These are phyloP conservation scores for Plenodomus tracheiphilus DNA, from an alignment of 2,329 filamentous ascomycete species.

Conservation along the genomic window DNA sequence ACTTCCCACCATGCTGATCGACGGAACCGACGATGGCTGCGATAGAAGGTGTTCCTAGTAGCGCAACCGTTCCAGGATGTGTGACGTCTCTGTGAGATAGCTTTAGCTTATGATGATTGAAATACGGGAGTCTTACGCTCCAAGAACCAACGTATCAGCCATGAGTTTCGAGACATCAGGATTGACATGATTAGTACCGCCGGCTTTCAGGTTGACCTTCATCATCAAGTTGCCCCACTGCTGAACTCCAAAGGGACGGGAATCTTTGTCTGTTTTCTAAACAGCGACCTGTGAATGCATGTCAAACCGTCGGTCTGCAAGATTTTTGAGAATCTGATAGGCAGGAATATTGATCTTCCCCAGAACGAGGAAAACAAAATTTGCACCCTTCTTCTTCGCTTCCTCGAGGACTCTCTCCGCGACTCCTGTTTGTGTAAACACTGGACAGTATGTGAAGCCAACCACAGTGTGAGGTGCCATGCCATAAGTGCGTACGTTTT, in stretches of 20 bases:
- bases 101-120: background rate
- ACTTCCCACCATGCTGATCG: conserved; percentile 36
- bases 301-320: conserved; percentile 13
- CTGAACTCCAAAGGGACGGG: background rate
- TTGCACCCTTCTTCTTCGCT: background rate
- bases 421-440: background rate
- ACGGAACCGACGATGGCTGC: conserved; percentile 48
- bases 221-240: conserved; percentile 25
- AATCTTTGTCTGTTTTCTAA: background rate
- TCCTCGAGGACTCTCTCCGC: conserved; percentile 1
- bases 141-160: conserved; percentile 12
- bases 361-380: conserved; percentile 8
- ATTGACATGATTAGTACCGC: conserved; percentile 24
- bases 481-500: background rate
- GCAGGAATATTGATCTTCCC: background rate
- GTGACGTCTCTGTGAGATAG: conserved; percentile 41
- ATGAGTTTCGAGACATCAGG: background rate
- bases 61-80: conserved; percentile 38
- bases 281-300: conserved; percentile 19
- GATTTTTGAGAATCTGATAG: background rate
- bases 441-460: background rate
- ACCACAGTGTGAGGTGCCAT: background rate
- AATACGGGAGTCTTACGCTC: conserved; percentile 1
- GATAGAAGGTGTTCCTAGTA: conserved; percentile 42
- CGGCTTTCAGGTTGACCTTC: conserved; percentile 36